A percentile compares a stretch with the other conserved stretches of the same genome.
phyloP scores from a whole-genome alignment of 306 rosid species.

The Cyclanthera cordifolia region DNA sequence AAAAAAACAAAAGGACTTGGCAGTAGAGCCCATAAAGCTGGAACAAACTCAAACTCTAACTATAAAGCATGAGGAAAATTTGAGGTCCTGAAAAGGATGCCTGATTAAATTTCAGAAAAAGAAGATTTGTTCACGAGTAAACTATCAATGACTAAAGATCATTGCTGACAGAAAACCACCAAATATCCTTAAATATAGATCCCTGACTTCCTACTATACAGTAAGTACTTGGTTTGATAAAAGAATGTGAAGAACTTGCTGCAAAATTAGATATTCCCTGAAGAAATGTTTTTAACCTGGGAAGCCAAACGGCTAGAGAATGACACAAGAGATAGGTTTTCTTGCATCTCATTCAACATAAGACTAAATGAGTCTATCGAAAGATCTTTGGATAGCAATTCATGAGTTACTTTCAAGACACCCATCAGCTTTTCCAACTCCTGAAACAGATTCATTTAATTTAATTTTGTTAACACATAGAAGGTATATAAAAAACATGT shows the following conservation, averaged over 20 bases:
- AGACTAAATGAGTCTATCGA: slow-evolving; percentile 70
- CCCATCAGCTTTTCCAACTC: slow-evolving; percentile 81
- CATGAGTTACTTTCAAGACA: slow-evolving; percentile 72
- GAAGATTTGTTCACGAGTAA: neutral
- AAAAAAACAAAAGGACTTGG: too few species aligned
- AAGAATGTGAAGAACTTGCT: neutral
- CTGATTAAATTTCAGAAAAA: neutral
- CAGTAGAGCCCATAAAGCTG: too few species aligned
- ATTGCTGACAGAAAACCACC: neutral
- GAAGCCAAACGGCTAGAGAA: slow-evolving; percentile 93
- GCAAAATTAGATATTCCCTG: neutral
- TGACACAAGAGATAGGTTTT: slow-evolving; percentile 85
- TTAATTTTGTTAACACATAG: slow-evolving; percentile 15
- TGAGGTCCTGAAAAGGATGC: neutral
- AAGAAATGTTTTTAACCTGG: slow-evolving; percentile 42
- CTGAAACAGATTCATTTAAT: slow-evolving; percentile 36
- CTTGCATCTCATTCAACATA: slow-evolving; percentile 96
- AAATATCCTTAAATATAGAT: neutral
- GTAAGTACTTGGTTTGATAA: neutral
- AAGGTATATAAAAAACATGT: slow-evolving; percentile 4
- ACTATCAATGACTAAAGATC: neutral
- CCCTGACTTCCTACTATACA: neutral
- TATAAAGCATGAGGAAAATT: neutral
- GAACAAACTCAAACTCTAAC: neutral
- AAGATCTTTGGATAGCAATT: slow-evolving; percentile 66